Evolutionary conservation across 768 basidiomycete species (phyloP).

Genomic region (Glaciozyma martinii): DNA sequence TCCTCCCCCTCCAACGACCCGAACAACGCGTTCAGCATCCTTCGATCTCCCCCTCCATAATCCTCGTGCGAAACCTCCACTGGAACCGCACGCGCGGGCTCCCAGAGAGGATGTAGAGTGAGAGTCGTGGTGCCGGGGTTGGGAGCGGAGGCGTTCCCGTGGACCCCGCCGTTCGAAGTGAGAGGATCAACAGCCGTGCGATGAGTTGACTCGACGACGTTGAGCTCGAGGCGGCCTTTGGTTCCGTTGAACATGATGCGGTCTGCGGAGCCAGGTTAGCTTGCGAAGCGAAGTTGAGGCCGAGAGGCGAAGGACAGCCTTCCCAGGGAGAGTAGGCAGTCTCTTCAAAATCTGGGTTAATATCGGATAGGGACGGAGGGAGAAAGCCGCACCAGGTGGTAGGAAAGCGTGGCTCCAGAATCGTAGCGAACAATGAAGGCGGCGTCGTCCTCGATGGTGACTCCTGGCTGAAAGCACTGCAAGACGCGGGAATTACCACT

Average conservation of each 20-base stretch:
- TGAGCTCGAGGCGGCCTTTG: neutral
- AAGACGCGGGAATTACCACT: neutral
- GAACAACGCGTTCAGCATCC: neutral
- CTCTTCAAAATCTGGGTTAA: neutral
- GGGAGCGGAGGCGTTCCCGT: neutral
- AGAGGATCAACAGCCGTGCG: no score
- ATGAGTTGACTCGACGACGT: neutral
- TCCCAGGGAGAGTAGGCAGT: neutral
- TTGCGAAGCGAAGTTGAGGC: neutral
- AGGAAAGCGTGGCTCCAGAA: conserved; percentile 48
- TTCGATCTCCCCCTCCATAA: neutral
- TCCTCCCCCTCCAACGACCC: neutral
- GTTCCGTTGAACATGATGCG: neutral
- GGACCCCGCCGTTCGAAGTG: neutral
- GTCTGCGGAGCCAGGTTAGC: neutral
- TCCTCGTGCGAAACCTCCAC: neutral
- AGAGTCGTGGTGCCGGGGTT: neutral
- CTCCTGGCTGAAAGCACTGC: conserved; percentile 43
- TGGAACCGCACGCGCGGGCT: neutral
- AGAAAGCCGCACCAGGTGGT: conserved; percentile 42
- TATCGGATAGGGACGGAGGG: neutral
- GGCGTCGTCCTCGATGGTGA: conserved; percentile 52
- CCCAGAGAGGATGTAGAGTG: neutral
- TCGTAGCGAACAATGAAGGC: conserved; percentile 47
- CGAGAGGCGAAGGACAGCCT: neutral